Base-by-base conservation (phyloP, 176 grass and related monocot species). In the Panicum miliaceum region DNA sequence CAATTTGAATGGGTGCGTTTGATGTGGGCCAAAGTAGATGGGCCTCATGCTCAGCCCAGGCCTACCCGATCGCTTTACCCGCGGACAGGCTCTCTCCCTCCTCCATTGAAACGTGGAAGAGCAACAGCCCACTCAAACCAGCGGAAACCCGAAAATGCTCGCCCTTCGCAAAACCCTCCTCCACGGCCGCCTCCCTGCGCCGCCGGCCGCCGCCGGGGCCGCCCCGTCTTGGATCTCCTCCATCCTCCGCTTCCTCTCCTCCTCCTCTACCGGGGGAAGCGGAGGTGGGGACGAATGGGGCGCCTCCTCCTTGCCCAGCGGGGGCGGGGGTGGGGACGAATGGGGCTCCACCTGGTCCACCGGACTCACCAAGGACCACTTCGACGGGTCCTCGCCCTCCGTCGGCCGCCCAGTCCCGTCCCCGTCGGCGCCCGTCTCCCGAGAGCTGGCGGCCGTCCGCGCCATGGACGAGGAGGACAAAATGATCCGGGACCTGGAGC, bases 311-410 rank as follows among this genome's bases (percentile, higher is more conserved):
- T 56, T 73, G 2, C 23, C 64, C 13, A 42, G 78, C 0, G 47
- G 71, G 0, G 65, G 73, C 8, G 67, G 74, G 0, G 63, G 69
- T 7, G 95, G 79, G 50, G 80, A 88, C 51, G 93, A 92, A 26
- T 99, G 97, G 97, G 84, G 75, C 45, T 88, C 93, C 38, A 84
- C 93, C 40, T 99, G 97, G 97, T 96, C 93, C 47, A 88, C 93
- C 15, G 97, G 96, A 25, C 64, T 90, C 77, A 94, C 96, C 35
- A 96, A 87, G 93, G 96, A 95, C 32, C 96, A 99, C 81, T 96
- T 99, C 81, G 93, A 99, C 27, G 96, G 96, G 12, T 83, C 86
- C 23, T 79, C 81, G 48, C 46, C 78, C 47, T 60, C 88, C 23
- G 64, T 71, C 22, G 89, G 85, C 23, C 87, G 63, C 38, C 78